Evolutionary conservation across 345 rosid species (phyloP).

Genomic region (Reutealis trisperma): DNA sequence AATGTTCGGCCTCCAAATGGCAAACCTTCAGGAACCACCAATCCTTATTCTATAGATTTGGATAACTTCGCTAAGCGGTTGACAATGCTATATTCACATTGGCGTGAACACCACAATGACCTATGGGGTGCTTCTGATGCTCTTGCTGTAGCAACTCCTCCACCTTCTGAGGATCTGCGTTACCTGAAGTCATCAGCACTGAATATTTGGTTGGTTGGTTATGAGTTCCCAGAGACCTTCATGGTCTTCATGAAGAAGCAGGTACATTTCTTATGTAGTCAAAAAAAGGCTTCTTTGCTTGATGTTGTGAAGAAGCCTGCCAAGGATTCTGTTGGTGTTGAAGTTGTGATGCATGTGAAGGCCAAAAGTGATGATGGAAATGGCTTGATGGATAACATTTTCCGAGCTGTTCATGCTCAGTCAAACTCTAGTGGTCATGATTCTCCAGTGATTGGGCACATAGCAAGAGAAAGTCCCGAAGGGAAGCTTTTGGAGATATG

Average conservation of each 20-base stretch:
- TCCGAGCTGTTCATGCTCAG: conserved; percentile 54
- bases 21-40: conserved; percentile 34
- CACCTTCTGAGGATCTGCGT: conserved; percentile 79
- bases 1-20: conserved; percentile 44
- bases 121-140: conserved; percentile 75
- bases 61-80: conserved; percentile 60
- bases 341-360: conserved; percentile 70
- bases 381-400: conserved; percentile 62
- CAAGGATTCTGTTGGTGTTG: conserved; percentile 54
- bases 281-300: conserved; percentile 77
- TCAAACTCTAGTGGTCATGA: conserved; percentile 41
- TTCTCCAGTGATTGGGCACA: conserved; percentile 62
- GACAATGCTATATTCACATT: conserved; percentile 61
- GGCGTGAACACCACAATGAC: conserved; percentile 57
- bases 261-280: conserved; percentile 81
- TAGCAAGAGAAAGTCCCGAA: conserved; percentile 78
- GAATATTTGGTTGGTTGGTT: conserved; percentile 90
- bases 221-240: conserved; percentile 93
- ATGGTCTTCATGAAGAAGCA: conserved; percentile 80
- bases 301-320: conserved; percentile 72
- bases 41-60: conserved; percentile 58
- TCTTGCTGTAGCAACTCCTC: conserved; percentile 78
- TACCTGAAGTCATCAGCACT: conserved; percentile 88
- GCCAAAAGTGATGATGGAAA: conserved; percentile 70
- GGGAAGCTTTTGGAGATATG: conserved; percentile 87